These are phyloP conservation scores for Amanita exitialis DNA, from an alignment of 768 basidiomycete genomes.

Conservation along the genomic window DNA sequence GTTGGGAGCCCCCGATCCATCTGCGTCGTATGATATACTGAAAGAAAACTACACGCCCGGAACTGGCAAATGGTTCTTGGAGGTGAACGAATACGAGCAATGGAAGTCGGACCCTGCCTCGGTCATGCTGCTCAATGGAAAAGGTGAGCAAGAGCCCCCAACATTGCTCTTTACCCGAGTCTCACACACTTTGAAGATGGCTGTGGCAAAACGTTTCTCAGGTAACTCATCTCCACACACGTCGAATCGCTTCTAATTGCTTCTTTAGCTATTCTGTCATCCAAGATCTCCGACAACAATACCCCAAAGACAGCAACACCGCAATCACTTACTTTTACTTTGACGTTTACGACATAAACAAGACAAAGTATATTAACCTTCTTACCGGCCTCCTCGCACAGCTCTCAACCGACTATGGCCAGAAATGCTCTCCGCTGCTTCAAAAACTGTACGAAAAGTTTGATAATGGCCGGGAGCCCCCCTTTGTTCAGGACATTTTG, in stretches of 20 bases:
- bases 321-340: neutral
- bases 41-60: neutral
- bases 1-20: conserved; percentile 1
- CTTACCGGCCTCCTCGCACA: neutral
- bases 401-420: neutral
- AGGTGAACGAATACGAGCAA: neutral
- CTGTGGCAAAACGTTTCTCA: neutral
- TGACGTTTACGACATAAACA: neutral
- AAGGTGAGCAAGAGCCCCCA: neutral
- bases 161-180: neutral
- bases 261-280: neutral
- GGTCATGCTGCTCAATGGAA: neutral
- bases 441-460: neutral
- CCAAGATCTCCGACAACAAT: neutral
- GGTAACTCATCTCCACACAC: neutral
- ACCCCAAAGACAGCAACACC: neutral
- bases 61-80: neutral
- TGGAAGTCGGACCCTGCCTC: neutral
- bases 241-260: too few species aligned
- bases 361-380: neutral
- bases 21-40: neutral
- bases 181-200: neutral
- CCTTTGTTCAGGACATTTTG: neutral
- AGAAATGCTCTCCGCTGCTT: neutral
- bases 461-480: neutral